Evolutionary conservation across 2,329 filamentous ascomycete genomes (phyloP), one percentile per base, ranked within the genome.

Genomic region (Herpotrichia juniperi): DNA sequence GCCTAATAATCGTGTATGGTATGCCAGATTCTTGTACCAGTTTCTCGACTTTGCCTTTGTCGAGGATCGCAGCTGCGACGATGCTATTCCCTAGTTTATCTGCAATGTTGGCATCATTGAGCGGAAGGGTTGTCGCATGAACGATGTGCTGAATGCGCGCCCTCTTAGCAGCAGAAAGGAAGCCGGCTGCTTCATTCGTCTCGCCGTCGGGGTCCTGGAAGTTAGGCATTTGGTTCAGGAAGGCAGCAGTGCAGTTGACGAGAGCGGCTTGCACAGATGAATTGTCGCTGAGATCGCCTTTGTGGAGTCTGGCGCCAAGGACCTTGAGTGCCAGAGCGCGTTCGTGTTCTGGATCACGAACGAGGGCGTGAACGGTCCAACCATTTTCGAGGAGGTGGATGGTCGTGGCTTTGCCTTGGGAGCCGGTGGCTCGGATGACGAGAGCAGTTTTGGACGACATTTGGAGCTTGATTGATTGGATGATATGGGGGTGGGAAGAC

Each of bases 1-100:
- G 79, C 1, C 79, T 78, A 1, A 84, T 61, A 19, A 83, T 74
- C 0, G 81, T 82, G 75, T 77, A 83, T 7, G 62, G 55, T 61
- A 8, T 58, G 48, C 17, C 72, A 66, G 3, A 80, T 62, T 17
- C 65, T 21, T 53, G 55, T 6, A 65, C 57, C 2, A 63, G 37
- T 1, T 68, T 53, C 54, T 83, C 81, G 19, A 81, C 72, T 1
- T 62, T 59, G 17, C 68, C 59, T 58, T 84, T 84, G 17, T 67
- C 67, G 6, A 67, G 51, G 3, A 78, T 42, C 3, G 62, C 56
- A 5, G 57, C 50, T 2, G 54, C 55, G 14, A 53, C 42, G 6
- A 51, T 35, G 2, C 51, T 53, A 19, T 43, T 48, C n/a, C n/a
- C 31, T 16, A 50, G n/a, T n/a, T 53, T 45, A 14, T 51, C 44